These are phyloP conservation scores for Xerocomus brunneocitrinus DNA, from an alignment of 768 basidiomycete species.

Conservation along the genomic window DNA sequence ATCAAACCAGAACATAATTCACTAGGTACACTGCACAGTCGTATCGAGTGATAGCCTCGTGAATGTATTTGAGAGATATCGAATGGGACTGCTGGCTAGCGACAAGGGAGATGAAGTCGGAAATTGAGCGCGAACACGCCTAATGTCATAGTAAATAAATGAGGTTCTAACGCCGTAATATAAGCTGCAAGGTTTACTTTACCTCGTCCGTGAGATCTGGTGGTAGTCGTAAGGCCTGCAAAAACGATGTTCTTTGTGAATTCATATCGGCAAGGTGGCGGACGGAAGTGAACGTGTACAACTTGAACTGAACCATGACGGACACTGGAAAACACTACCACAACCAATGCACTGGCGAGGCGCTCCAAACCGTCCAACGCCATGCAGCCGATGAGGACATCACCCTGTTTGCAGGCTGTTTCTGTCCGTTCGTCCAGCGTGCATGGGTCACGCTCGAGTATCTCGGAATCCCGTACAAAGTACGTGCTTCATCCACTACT, in stretches of 20 bases:
- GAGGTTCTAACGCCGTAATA: neutral
- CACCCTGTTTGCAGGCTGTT: conserved; percentile 67
- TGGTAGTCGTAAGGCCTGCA: conserved; percentile 18
- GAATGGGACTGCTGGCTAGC: neutral
- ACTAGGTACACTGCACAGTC: conserved; percentile 18
- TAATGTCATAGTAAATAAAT: neutral
- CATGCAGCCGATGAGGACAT: conserved; percentile 49
- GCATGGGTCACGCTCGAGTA: conserved; percentile 75
- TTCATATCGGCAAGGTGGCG: neutral
- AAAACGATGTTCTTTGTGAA: conserved; percentile 6
- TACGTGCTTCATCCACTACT: conserved; percentile 24
- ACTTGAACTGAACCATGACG: conserved; percentile 7
- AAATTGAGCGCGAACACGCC: conserved; percentile 16
- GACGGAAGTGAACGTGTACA: neutral
- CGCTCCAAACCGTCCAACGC: conserved; percentile 50
- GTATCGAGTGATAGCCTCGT: conserved; percentile 13
- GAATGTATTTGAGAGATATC: conserved; percentile 17
- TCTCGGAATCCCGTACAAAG: conserved; percentile 67
- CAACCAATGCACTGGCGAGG: conserved; percentile 42
- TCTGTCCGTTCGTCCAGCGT: conserved; percentile 81
- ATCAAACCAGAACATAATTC: neutral
- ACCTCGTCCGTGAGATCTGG: conserved; percentile 26
- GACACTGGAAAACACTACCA: conserved; percentile 42
- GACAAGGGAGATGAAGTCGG: conserved; percentile 20
- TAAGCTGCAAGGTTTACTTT: neutral